A percentile compares a stretch with the other conserved stretches of the same genome.
These are phyloP conservation scores for Pseudogymnoascus sp. DNA, from an alignment of 2,329 filamentous ascomycete species.

Conservation along the genomic window DNA sequence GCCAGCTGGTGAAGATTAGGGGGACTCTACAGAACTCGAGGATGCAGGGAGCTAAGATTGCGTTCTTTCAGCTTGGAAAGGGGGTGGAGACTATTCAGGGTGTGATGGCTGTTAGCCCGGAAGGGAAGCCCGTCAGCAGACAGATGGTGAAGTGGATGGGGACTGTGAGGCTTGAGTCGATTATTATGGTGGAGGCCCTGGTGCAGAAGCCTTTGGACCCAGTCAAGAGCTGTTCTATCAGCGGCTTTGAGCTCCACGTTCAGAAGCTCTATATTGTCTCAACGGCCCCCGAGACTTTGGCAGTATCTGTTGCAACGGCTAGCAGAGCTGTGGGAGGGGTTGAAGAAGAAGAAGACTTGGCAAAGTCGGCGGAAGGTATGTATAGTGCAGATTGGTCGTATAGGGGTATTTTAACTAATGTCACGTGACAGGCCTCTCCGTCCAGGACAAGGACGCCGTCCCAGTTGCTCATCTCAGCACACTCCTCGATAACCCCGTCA, in stretches of 20 bases:
- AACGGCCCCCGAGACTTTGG: constrained; percentile 49
- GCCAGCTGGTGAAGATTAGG: constrained; percentile 67
- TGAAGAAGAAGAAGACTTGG: constrained; percentile 45
- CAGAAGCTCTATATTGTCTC: constrained; percentile 75
- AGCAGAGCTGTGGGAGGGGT: constrained; percentile 51
- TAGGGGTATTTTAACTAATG: constrained; percentile 11
- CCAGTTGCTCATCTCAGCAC: constrained; percentile 77
- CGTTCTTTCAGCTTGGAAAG: constrained; percentile 78
- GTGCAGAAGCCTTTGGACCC: constrained; percentile 79
- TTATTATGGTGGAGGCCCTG: constrained; percentile 70
- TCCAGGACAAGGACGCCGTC: constrained; percentile 44
- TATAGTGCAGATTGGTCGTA: constrained; percentile 19
- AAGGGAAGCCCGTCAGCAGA: constrained; percentile 59
- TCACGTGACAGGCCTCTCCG: background rate
- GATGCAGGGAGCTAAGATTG: constrained; percentile 84
- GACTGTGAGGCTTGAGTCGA: constrained; percentile 69
- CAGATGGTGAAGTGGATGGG: constrained; percentile 94
- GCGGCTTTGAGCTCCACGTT: constrained; percentile 79
- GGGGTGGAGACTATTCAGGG: constrained; percentile 74
- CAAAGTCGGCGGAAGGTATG: constrained; percentile 34
- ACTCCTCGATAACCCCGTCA: constrained; percentile 81
- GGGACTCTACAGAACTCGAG: constrained; percentile 82
- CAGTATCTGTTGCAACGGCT: constrained; percentile 49
- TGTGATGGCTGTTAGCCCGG: constrained; percentile 60
- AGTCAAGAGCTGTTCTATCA: constrained; percentile 79